Base-by-base conservation (phyloP, 2,329 filamentous ascomycete species). In the Exophiala xenobiotica region DNA sequence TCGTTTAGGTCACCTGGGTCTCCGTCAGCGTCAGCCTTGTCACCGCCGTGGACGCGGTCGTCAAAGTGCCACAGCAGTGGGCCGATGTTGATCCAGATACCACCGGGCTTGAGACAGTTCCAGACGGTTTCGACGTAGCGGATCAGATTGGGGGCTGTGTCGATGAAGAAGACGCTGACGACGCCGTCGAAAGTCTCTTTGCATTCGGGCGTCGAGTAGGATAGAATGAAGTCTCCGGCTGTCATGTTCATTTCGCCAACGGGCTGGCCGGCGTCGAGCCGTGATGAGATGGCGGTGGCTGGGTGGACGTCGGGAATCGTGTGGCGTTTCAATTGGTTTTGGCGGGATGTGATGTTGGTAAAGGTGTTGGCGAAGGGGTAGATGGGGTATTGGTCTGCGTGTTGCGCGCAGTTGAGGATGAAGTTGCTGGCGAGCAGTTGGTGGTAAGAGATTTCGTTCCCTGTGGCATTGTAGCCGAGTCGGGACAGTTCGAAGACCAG, bases 361-460 rank as follows among this genome's bases (percentile, higher is more conserved):
- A 96, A 96, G 39, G 82, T 84, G 57, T 93, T 81, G 3, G 90
- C 82, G 81, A 92, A 99, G 0, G 93, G 93, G 64, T 87, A 88
- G 45, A 99, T 77, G 6, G 76, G 82, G 69, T 90, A 89, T 55
- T 87, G 77, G 12, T 78, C 77, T 0, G 79, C 79, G 1, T 68
- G 65, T 0, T 74, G 62, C 3, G 85, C 88, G 61, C 71, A 68
- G 51, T 78, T 78, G 31, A 78, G 62, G 6, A 77, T 61, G 70
- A 74, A 82, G 56, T 80, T 81, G 51, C 88, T 95, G 1, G 90
- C 90, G 51, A 97, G 77, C n/a, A 99, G 80, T 67, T 96, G 90
- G 68, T 99, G 93, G 65, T 95, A 97, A 2, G 91, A 96, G 56
- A 97, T 95, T 70, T 99, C 88, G 65, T 96, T 97, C 22, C 92